These are phyloP conservation scores for Boletus speciosus DNA, from an alignment of 768 basidiomycete genomes.

Conservation along the genomic window DNA sequence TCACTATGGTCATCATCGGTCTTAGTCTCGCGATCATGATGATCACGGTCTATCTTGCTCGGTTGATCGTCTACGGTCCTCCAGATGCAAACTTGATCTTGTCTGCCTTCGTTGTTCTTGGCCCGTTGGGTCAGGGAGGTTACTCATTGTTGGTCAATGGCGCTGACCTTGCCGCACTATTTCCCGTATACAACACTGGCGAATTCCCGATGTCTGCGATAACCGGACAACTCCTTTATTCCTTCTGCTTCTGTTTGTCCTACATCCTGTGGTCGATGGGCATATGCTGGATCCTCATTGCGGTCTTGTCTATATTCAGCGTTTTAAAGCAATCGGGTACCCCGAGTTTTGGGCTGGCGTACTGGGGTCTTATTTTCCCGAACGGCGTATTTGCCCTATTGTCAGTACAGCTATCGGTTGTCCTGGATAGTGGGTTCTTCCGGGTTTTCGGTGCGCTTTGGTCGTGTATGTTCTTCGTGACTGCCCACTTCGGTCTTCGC, in stretches of 20 bases:
- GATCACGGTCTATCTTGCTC: conserved; percentile 45
- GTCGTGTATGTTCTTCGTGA: conserved; percentile 38
- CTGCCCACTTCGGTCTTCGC: background rate
- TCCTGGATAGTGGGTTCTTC: conserved; percentile 50
- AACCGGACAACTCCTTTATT: conserved; percentile 41
- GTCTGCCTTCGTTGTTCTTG: conserved; percentile 47
- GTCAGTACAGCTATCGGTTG: conserved; percentile 45
- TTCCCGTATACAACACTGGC: conserved; percentile 30
- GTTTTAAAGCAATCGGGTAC: conserved; percentile 28
- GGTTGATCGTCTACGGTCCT: conserved; percentile 40
- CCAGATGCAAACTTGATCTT: conserved; percentile 39
- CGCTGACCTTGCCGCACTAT: conserved; percentile 32
- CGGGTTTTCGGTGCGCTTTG: conserved; percentile 51
- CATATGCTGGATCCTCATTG: conserved; percentile 47
- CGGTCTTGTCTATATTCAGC: conserved; percentile 38
- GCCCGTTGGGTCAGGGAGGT: conserved; percentile 53
- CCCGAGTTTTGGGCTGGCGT: conserved; percentile 44
- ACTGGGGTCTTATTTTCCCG: conserved; percentile 58
- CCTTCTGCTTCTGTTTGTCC: conserved; percentile 43
- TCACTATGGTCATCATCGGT: conserved; percentile 43
- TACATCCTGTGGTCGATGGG: conserved; percentile 56
- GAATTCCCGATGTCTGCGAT: conserved; percentile 32
- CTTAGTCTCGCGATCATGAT: conserved; percentile 48
- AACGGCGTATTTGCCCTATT: conserved; percentile 51
- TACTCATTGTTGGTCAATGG: conserved; percentile 43